Evolutionary conservation across 768 basidiomycete genomes (phyloP).

Genomic region (Russula brevipes): DNA sequence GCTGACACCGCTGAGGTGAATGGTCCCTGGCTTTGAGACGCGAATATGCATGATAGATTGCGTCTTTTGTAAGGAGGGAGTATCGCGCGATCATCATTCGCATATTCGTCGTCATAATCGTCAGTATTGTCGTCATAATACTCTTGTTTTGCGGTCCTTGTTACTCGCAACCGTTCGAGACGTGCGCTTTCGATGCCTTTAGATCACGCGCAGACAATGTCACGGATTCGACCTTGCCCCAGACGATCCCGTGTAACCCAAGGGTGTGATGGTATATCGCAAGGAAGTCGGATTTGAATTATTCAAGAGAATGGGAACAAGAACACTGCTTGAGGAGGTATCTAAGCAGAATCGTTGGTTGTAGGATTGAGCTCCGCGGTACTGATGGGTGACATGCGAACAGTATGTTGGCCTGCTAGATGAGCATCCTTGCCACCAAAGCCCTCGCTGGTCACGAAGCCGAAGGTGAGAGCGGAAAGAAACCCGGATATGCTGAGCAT

Average conservation of each 20-base stretch:
- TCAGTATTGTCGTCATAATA: conserved; percentile 68
- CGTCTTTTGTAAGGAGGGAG: conserved; percentile 55
- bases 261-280: conserved; percentile 66
- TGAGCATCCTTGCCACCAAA: conserved; percentile 48
- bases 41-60: conserved; percentile 72
- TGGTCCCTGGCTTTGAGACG: conserved; percentile 63
- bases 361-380: conserved; percentile 83
- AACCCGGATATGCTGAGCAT: conserved; percentile 46
- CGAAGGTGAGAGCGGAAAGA: conserved; percentile 47
- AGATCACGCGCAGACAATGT: conserved; percentile 51
- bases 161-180: conserved; percentile 45
- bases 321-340: conserved; percentile 45
- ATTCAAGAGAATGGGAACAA: conserved; percentile 84
- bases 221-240: conserved; percentile 29
- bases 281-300: conserved; percentile 74
- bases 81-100: conserved; percentile 12
- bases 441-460: conserved; percentile 41
- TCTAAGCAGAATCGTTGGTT: conserved; percentile 70
- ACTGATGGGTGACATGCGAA: conserved; percentile 89
- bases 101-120: conserved; percentile 53
- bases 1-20: conserved; percentile 68
- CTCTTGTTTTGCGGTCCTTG: conserved; percentile 34
- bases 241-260: conserved; percentile 44
- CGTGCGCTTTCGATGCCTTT: conserved; percentile 59
- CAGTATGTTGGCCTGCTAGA: conserved; percentile 81